Evolutionary conservation across 140 eudicot species (phyloP).

Genomic region (Bidens hawaiensis): DNA sequence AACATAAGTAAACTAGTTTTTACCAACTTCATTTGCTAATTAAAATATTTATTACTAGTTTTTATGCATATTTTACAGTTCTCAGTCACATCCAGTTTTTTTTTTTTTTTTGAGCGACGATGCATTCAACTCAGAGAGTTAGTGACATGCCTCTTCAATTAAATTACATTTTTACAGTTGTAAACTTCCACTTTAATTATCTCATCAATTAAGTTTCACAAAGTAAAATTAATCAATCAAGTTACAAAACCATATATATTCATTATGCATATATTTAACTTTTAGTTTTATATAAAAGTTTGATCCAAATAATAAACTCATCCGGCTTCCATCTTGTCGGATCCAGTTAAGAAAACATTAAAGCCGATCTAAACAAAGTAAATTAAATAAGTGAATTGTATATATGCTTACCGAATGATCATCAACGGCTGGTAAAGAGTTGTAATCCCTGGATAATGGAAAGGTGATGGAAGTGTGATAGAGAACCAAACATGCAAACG

Average conservation of each 20-base stretch:
- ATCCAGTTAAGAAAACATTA: not conserved
- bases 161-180: not conserved
- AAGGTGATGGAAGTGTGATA: constrained; percentile 12
- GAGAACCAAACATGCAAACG: constrained; percentile 23
- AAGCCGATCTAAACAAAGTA: no score
- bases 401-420: constrained; percentile 13
- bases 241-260: not conserved
- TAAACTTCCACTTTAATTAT: not conserved
- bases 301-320: not conserved
- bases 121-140: no score
- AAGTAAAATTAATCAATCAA: not conserved
- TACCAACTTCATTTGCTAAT: not conserved
- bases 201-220: not conserved
- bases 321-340: not conserved
- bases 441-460: constrained; percentile 14
- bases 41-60: not conserved
- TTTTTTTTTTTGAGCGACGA: no score
- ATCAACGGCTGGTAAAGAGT: constrained; percentile 1
- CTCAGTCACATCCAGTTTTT: not conserved
- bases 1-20: not conserved
- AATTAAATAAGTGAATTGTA: not conserved
- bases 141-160: no score
- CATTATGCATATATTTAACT: no score
- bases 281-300: no score
- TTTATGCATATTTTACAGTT: not conserved